Evolutionary conservation across 495 filamentous ascomycete species (phyloP).

Genomic region (Penicillium simplicissimum): DNA sequence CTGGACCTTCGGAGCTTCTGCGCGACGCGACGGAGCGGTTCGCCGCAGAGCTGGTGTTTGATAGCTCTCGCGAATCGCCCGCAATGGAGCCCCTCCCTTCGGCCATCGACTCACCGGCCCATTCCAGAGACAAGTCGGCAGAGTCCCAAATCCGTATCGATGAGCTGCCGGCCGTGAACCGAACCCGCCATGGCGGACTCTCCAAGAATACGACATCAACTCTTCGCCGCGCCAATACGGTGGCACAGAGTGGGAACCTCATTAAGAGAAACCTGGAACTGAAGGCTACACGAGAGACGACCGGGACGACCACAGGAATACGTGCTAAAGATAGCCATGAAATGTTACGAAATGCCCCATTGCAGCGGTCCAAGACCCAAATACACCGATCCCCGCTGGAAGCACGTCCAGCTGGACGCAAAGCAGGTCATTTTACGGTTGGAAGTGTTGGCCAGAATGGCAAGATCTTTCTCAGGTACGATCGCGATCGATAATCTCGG

Average conservation of each 20-base stretch:
- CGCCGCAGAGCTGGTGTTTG: slow-evolving; percentile 16
- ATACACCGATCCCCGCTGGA: slow-evolving; percentile 34
- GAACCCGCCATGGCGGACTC: slow-evolving; percentile 21
- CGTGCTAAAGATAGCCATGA: slow-evolving; percentile 52
- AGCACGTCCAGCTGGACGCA: slow-evolving; percentile 38
- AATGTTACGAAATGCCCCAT: slow-evolving; percentile 42
- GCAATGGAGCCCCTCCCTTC: slow-evolving; percentile 29
- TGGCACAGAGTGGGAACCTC: slow-evolving; percentile 38
- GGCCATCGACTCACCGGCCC: slow-evolving; percentile 16
- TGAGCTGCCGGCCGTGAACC: slow-evolving; percentile 20
- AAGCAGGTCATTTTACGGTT: slow-evolving; percentile 84
- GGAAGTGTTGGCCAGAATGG: slow-evolving; percentile 94
- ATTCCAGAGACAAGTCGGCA: slow-evolving; percentile 18
- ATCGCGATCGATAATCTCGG: slow-evolving; percentile 21
- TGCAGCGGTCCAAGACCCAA: slow-evolving; percentile 41
- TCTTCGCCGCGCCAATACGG: slow-evolving; percentile 47
- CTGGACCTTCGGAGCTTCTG: slow-evolving; percentile 6
- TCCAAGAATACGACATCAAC: slow-evolving; percentile 23
- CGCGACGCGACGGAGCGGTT: slow-evolving; percentile 25
- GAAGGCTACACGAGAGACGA: slow-evolving; percentile 34
- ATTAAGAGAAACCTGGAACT: slow-evolving; percentile 36
- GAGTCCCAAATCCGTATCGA: slow-evolving; percentile 24
- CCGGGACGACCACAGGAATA: slow-evolving; percentile 34
- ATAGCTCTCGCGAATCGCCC: slow-evolving; percentile 18
- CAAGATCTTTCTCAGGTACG: slow-evolving; percentile 90